A percentile compares a stretch with the other conserved stretches of the same genome.
Conservation (phyloP, 148 eudicot genomes). For the Dianthus caryophyllus region DNA sequence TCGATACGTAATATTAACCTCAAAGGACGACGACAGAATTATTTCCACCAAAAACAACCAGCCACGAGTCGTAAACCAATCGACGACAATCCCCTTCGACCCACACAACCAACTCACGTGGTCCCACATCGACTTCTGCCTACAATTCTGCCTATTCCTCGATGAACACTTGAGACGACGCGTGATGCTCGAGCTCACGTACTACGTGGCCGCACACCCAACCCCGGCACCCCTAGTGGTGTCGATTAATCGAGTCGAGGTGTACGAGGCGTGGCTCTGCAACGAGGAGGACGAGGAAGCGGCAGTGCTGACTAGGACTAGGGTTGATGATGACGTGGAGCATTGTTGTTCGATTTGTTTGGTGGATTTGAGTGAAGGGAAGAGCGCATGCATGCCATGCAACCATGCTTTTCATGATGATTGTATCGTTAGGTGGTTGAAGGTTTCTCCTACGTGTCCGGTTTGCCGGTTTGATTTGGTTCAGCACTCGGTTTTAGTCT, state of each 20-base stretch:
- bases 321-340: conserved; percentile 5
- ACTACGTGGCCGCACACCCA: background rate
- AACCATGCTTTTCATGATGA: conserved; percentile 3
- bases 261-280: background rate
- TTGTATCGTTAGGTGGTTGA: conserved; percentile 2
- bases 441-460: background rate
- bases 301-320: background rate
- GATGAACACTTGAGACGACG: background rate
- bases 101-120: background rate
- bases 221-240: background rate
- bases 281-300: background rate
- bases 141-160: background rate
- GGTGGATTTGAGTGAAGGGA: background rate
- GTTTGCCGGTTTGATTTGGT: conserved; percentile 1
- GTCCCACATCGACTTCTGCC: background rate
- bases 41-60: background rate
- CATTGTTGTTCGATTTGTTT: conserved; percentile 12
- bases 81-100: background rate
- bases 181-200: background rate
- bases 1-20: background rate
- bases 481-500: background rate
- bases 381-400: conserved; percentile 13
- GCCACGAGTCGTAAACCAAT: background rate
- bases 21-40: background rate
- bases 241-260: background rate